Conservation (phyloP, 345 rosid species). For the Salix arbutifolia region DNA sequence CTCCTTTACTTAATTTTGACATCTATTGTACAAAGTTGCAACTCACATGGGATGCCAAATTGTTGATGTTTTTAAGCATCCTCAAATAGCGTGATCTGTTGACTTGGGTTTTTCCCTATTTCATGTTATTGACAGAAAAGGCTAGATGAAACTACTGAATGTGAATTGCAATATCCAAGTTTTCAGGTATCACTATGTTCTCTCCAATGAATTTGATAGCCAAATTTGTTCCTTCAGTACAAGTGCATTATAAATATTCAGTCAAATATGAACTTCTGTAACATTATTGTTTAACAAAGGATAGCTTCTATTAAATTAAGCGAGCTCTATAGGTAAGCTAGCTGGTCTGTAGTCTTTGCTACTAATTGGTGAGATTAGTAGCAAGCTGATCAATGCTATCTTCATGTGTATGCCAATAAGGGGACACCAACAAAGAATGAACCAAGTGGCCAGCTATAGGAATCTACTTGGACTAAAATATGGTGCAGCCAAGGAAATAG, state of each 20-base stretch:
- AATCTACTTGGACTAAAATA: not conserved
- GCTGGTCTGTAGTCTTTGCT: not conserved
- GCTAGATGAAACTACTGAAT: slow-evolving; percentile 54
- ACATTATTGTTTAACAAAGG: not conserved
- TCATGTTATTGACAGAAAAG: slow-evolving; percentile 51
- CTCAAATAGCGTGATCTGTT: not conserved
- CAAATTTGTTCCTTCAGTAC: not conserved
- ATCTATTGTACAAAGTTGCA: not conserved
- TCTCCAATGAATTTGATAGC: not conserved
- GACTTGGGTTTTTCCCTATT: not conserved
- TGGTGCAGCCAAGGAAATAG: not conserved
- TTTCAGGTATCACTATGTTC: slow-evolving; percentile 54
- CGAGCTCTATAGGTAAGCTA: not conserved
- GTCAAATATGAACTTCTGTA: not conserved
- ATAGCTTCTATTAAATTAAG: not conserved
- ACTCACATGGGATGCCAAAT: not conserved
- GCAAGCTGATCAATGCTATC: not conserved
- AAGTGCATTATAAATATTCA: not conserved
- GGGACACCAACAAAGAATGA: not conserved
- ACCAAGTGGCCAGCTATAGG: not conserved
- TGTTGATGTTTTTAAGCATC: not conserved
- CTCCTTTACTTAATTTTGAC: not conserved
- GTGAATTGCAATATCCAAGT: slow-evolving; percentile 60
- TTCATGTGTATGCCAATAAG: not conserved
- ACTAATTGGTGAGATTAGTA: not conserved